Conservation (phyloP, 2,329 filamentous ascomycete genomes). For the Didymella segeticola region DNA sequence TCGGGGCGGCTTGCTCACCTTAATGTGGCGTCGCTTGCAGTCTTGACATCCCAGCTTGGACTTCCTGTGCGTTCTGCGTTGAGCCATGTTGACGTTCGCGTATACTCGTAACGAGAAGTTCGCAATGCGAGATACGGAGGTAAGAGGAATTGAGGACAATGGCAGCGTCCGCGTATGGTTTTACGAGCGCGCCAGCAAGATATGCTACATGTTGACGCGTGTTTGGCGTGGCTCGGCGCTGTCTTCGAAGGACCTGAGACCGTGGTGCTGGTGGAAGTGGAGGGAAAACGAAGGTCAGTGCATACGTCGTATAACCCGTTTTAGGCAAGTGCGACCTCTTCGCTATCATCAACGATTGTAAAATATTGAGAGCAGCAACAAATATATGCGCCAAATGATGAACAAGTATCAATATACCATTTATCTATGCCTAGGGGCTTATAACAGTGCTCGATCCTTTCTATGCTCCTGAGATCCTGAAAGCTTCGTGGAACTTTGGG, state of each 20-base stretch:
- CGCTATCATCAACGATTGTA: neutral
- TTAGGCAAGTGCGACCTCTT: neutral
- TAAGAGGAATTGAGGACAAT: neutral
- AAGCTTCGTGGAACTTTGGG: too few species aligned
- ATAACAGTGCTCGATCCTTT: too few species aligned
- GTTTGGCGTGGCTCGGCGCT: neutral
- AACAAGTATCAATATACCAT: too few species aligned
- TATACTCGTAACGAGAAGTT: neutral
- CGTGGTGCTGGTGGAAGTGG: neutral
- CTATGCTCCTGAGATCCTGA: too few species aligned
- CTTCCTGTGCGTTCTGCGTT: constrained; percentile 28
- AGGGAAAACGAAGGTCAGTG: neutral
- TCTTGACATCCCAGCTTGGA: constrained; percentile 27
- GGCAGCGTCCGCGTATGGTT: neutral
- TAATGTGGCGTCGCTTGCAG: constrained; percentile 34
- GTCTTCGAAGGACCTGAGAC: neutral
- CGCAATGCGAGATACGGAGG: neutral
- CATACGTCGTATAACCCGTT: constrained; percentile 3
- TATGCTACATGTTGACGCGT: neutral
- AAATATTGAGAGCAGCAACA: too few species aligned
- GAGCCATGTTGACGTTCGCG: constrained; percentile 6
- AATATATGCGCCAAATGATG: too few species aligned
- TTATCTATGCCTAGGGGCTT: too few species aligned
- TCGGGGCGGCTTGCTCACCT: constrained; percentile 20
- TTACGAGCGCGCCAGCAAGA: neutral